A percentile compares a stretch with the other conserved stretches of the same genome.
Evolutionary conservation across 129 eudicot species (phyloP).

Genomic region (Helianthus annuus): HanXRQr2.0-SUNRISE NC_035436.2:1601375-1601874

Average conservation of each 20-base stretch:
- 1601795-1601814: not conserved
- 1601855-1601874: too few species aligned
- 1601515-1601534: conserved; percentile 96
- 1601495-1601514: conserved; percentile 93
- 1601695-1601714: not conserved
- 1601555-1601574: not conserved
- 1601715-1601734: not conserved
- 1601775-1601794: not conserved
- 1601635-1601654: not conserved
- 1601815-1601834: too few species aligned
- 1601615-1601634: not conserved
- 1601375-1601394: not conserved
- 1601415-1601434: not conserved
- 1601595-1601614: not conserved
- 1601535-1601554: conserved; percentile 97
- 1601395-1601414: not conserved
- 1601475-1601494: conserved; percentile 93
- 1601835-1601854: too few species aligned
- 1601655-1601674: not conserved
- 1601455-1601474: conserved; percentile 77
- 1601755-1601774: not conserved
- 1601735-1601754: too few species aligned
- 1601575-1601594: not conserved
- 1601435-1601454: not conserved
- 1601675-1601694: not conserved